A percentile compares a stretch with the other conserved stretches of the same genome.
These are phyloP conservation scores for Alliaria petiolata DNA, from an alignment of 345 rosid species.

Conservation along the genomic window DNA sequence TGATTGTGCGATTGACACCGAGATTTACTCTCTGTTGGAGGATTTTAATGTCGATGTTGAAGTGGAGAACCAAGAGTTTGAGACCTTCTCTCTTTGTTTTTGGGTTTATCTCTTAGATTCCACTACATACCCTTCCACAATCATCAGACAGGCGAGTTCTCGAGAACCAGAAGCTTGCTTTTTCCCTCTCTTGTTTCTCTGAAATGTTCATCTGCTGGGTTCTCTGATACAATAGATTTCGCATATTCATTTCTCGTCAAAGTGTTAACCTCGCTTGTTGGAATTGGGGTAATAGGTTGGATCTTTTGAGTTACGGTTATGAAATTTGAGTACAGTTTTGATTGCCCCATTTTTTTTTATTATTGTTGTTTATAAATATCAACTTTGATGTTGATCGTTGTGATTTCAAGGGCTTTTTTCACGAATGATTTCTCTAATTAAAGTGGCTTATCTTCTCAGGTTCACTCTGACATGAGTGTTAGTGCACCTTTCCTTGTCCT, in stretches of 20 bases:
- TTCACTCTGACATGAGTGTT: constrained; percentile 34
- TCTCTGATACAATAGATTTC: background rate
- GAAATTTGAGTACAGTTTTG: background rate
- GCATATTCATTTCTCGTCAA: background rate
- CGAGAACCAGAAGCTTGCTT: background rate
- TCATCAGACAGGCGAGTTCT: constrained; percentile 52
- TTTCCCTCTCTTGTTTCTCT: background rate
- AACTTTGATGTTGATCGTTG: background rate
- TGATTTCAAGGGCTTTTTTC: background rate
- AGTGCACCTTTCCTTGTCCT: constrained; percentile 64
- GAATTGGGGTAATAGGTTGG: background rate
- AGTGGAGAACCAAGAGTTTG: constrained; percentile 34
- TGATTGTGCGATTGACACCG: constrained; percentile 33
- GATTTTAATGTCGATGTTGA: constrained; percentile 45
- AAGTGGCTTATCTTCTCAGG: constrained; percentile 42
- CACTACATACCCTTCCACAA: constrained; percentile 45
- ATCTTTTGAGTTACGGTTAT: constrained; percentile 9
- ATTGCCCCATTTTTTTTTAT: too few relatives aligned
- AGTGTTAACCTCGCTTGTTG: background rate
- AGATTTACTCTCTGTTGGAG: constrained; percentile 46
- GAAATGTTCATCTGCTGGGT: background rate
- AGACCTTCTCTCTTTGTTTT: constrained; percentile 49
- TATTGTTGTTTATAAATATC: too few relatives aligned
- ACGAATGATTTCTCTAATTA: too few relatives aligned
- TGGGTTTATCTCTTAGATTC: constrained; percentile 66